Conservation (phyloP, 1,139 yeast genomes). For the Hyphopichia burtonii region DNA sequence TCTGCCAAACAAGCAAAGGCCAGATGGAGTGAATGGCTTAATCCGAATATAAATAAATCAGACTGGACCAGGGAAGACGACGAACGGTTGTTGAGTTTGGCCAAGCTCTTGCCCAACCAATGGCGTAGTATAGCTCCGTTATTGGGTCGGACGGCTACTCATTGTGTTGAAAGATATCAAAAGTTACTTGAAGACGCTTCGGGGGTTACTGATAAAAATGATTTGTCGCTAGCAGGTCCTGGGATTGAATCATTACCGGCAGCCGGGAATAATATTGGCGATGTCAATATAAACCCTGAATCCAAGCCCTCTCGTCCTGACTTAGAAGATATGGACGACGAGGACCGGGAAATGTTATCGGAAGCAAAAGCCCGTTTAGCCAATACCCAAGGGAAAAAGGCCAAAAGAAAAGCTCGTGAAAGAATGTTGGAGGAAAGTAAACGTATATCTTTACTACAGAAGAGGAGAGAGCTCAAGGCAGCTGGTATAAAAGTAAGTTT, state of each 20-base stretch:
- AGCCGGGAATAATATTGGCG: conserved; percentile 45
- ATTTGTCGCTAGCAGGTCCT: conserved; percentile 46
- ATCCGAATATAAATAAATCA: conserved; percentile 63
- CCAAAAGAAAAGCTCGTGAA: conserved; percentile 87
- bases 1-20: conserved; percentile 92
- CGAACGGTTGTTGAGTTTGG: conserved; percentile 63
- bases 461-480: conserved; percentile 79
- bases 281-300: conserved; percentile 70
- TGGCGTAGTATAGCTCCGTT: conserved; percentile 88
- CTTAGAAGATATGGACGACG: conserved; percentile 77
- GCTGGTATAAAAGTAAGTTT: conserved; percentile 71
- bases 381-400: conserved; percentile 93
- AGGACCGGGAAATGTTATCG: conserved; percentile 86
- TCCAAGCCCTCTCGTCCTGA: conserved; percentile 84
- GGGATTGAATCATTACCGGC: conserved; percentile 59
- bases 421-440: conserved; percentile 71
- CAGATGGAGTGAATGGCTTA: conserved; percentile 88
- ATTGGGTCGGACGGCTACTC: conserved; percentile 83
- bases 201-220: conserved; percentile 25
- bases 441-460: conserved; percentile 73
- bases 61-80: conserved; percentile 83
- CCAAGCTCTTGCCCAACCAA: conserved; percentile 79
- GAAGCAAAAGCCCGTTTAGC: conserved; percentile 93
- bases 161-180: conserved; percentile 87
- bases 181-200: conserved; percentile 58